Conservation (phyloP, 768 basidiomycete genomes). For the Pisolithus sp. region DNA sequence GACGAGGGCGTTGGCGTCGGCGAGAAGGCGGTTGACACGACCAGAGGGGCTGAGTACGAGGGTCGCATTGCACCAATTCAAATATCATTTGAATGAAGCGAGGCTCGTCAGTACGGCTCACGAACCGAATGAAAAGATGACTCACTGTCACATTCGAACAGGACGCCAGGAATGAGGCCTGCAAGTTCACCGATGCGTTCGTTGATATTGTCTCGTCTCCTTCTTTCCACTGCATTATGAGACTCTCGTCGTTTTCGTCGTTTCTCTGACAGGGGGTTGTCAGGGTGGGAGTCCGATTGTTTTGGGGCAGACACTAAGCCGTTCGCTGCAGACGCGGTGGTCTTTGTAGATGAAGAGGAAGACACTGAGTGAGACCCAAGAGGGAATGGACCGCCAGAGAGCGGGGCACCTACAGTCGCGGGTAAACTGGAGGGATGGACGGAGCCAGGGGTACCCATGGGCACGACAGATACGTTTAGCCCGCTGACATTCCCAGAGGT, state of each 20-base stretch:
- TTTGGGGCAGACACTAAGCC: slow-evolving; percentile 3
- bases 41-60: slow-evolving; percentile 11
- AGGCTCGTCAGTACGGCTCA: not conserved
- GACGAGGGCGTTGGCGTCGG: slow-evolving; percentile 2
- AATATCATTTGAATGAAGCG: not conserved
- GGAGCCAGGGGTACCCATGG: slow-evolving; percentile 13
- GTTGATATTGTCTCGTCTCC: slow-evolving; percentile 89
- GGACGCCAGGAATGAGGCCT: slow-evolving; percentile 79
- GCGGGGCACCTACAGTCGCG: not conserved
- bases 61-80: not conserved
- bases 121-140: slow-evolving; percentile 6
- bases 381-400: slow-evolving; percentile 2
- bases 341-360: not conserved
- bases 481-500: not conserved
- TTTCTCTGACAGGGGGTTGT: slow-evolving; percentile 66
- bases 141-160: slow-evolving; percentile 56
- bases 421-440: slow-evolving; percentile 8
- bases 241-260: slow-evolving; percentile 73
- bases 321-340: not conserved
- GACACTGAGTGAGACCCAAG: slow-evolving; percentile 1
- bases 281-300: slow-evolving; percentile 9
- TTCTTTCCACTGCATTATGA: slow-evolving; percentile 88
- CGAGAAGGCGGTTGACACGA: slow-evolving; percentile 8
- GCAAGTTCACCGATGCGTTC: slow-evolving; percentile 91
- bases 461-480: slow-evolving; percentile 7